Base-by-base conservation (phyloP, 495 filamentous ascomycete genomes). In the Parachaetomium inaequale region DNA sequence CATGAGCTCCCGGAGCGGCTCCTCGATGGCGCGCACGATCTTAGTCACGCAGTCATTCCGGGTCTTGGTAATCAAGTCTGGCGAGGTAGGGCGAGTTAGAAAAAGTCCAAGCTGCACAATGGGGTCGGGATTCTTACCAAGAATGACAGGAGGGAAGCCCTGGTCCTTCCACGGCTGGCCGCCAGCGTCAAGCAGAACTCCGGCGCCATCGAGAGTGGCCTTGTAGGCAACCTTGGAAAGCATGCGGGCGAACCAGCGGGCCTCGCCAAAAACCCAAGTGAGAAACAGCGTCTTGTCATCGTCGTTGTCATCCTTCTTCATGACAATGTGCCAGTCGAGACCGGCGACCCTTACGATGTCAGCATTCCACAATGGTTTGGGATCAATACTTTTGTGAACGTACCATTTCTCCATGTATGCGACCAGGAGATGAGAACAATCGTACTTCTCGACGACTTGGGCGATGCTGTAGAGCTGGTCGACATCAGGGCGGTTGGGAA, bases 181-280 rank as follows among this genome's bases (percentile, higher is more conserved):
- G 6, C 28, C 25, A 32, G 54, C 25, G 19, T 68, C 59, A 0
- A 66, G 29, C 15, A 71, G 36, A 8, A 0, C 25, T 6, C 60
- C 63, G 0, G 52, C 47, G 7, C 55, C 42, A 17, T 56, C 40
- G 4, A 69, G 29, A 0, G 64, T 67, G 26, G 64, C 55, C 17
- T 58, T 61, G 47, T 59, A 50, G 15, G 66, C 69, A 6, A 62
- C 63, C 23, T 52, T 62, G 36, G 61, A 45, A 0, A 69, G 15
- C 12, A 62, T 31, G 10, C 32, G 25, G 6, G 51, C 15, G 23
- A 71, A 67, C 52, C 58, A 60, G 26, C 61, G 56, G 47, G 25
- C 55, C 7, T 67, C 63, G 25, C 69, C 69, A 34, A 71, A 43
- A 3, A 66, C 61, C 69, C 69, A 71, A 5, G 62, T 38, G 7